phyloP scores from a whole-genome alignment of 805 yeast genomes.

The Candida namnaoensis region DNA sequence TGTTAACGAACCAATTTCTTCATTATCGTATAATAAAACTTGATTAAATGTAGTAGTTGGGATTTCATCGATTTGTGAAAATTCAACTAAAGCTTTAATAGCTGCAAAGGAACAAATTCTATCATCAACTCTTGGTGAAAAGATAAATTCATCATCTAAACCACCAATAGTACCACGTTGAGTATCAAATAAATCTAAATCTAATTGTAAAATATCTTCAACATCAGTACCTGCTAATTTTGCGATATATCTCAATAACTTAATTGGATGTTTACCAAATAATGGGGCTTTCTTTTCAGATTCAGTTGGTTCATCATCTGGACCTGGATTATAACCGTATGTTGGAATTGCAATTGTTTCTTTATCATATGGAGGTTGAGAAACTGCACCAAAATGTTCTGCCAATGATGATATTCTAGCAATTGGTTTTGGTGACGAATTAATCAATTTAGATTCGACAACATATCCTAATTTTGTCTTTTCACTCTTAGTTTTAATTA shows the following conservation, averaged over 20 bases:
- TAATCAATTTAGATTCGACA: slow-evolving; percentile 36
- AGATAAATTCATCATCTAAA: slow-evolving; percentile 63
- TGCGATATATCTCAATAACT: slow-evolving; percentile 62
- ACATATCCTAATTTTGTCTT: slow-evolving; percentile 18
- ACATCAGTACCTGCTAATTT: slow-evolving; percentile 49
- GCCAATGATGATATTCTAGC: slow-evolving; percentile 83
- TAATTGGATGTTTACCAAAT: slow-evolving; percentile 59
- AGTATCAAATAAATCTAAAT: slow-evolving; percentile 72
- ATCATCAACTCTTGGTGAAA: slow-evolving; percentile 81
- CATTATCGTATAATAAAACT: slow-evolving; percentile 68
- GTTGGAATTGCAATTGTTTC: slow-evolving; percentile 79
- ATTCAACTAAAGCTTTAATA: slow-evolving; percentile 44
- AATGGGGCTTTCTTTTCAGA: slow-evolving; percentile 59
- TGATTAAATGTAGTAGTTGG: slow-evolving; percentile 34
- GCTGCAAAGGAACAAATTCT: slow-evolving; percentile 77
- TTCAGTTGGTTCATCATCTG: slow-evolving; percentile 41
- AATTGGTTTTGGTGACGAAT: slow-evolving; percentile 58
- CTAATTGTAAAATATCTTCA: slow-evolving; percentile 57
- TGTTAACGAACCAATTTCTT: slow-evolving; percentile 75
- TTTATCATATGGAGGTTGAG: slow-evolving; percentile 62
- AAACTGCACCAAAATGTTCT: slow-evolving; percentile 73
- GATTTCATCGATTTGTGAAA: slow-evolving; percentile 22
- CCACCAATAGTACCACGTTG: slow-evolving; percentile 80
- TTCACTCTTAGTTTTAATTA: slow-evolving; percentile 33
- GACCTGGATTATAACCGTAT: slow-evolving; percentile 42